These are phyloP conservation scores for Scedosporium dehoogii DNA, from an alignment of 2,329 filamentous ascomycete genomes.

Conservation along the genomic window DNA sequence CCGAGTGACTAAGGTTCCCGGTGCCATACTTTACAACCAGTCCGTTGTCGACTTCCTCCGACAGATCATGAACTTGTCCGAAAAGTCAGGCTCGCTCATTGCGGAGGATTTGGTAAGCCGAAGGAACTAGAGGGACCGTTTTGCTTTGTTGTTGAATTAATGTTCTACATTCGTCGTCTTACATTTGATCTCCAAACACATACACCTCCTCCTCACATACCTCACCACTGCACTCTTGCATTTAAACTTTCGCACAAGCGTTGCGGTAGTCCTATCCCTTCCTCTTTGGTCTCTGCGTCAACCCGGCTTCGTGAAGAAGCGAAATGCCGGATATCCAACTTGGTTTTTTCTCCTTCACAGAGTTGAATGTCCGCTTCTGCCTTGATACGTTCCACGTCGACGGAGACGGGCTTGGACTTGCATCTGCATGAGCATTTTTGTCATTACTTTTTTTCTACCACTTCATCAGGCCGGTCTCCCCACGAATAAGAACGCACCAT, in stretches of 20 bases:
- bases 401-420: not conserved
- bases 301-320: not conserved
- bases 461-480: not conserved
- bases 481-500: not conserved
- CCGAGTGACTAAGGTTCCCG: not conserved
- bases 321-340: not conserved
- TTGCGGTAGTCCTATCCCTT: no score
- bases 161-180: not conserved
- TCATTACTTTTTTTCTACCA: not conserved
- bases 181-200: not conserved
- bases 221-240: no score
- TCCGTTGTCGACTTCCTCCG: not conserved
- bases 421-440: not conserved
- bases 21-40: not conserved
- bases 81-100: not conserved
- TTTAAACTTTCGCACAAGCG: no score
- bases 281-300: no score
- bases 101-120: not conserved
- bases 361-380: not conserved
- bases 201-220: no score
- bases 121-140: not conserved
- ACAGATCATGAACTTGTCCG: not conserved
- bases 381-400: not conserved
- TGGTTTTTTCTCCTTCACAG: not conserved
- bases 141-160: not conserved